Evolutionary conservation across 768 basidiomycete species (phyloP).

Genomic region (Serendipita indica): DNA sequence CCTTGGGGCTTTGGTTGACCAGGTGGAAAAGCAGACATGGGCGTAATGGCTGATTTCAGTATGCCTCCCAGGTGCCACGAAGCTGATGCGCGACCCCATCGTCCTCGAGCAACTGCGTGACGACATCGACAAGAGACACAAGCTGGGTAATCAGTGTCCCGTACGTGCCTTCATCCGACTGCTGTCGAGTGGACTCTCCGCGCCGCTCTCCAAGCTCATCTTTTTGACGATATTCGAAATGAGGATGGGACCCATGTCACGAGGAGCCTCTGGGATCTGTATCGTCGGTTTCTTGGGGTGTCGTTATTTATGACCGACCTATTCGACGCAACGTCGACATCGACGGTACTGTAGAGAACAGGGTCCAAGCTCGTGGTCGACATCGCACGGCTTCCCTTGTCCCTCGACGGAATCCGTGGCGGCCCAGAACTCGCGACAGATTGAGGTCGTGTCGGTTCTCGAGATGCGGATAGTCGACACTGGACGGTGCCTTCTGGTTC

Average conservation of each 20-base stretch:
- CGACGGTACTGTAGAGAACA: not conserved
- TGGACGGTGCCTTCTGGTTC: not conserved
- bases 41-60: not conserved
- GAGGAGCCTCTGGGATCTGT: not conserved
- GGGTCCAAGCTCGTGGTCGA: not conserved
- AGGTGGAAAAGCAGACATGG: not conserved
- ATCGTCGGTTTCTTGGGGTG: not conserved
- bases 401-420: not conserved
- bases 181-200: not conserved
- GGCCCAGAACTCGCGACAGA: conserved; percentile 7
- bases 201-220: conserved; percentile 4
- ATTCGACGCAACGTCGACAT: not conserved
- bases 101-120: not conserved
- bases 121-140: conserved; percentile 6
- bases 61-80: not conserved
- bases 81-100: not conserved
- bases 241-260: conserved; percentile 2
- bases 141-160: conserved; percentile 1
- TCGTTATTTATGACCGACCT: not conserved
- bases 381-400: not conserved
- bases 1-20: not conserved
- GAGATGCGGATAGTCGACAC: conserved; percentile 1
- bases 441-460: not conserved
- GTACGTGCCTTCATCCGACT: not conserved
- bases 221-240: conserved; percentile 2